These are phyloP conservation scores for Cystofilobasidium ferigula DNA, from an alignment of 768 basidiomycete genomes.

Conservation along the genomic window DNA sequence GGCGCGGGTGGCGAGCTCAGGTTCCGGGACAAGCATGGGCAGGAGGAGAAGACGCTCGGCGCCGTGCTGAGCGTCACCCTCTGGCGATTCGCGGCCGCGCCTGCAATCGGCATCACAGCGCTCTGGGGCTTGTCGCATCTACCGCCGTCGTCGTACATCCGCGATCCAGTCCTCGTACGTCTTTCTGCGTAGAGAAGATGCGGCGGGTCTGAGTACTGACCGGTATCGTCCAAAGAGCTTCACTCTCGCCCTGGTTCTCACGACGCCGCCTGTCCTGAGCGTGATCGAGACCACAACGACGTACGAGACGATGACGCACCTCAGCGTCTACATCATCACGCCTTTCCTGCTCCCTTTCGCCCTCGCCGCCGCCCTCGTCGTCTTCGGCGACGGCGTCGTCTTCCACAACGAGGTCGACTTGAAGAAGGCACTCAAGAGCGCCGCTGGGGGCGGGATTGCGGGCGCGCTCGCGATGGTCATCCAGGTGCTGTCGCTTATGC, in stretches of 20 bases:
- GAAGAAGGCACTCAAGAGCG: conserved; percentile 60
- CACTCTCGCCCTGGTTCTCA: conserved; percentile 1
- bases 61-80: conserved; percentile 18
- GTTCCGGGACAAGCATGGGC: neutral
- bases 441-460: conserved; percentile 79
- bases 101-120: conserved; percentile 5
- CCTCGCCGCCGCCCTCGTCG: conserved; percentile 18
- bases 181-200: neutral
- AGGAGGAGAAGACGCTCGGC: conserved; percentile 22
- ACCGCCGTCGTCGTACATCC: neutral
- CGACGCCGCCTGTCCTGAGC: conserved; percentile 16
- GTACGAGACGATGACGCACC: conserved; percentile 14
- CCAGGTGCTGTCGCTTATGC: conserved; percentile 86
- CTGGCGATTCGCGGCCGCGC: conserved; percentile 22
- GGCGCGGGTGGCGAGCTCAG: conserved; percentile 18
- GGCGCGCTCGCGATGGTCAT: conserved; percentile 87
- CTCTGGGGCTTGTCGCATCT: conserved; percentile 1
- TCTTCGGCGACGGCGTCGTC: conserved; percentile 16
- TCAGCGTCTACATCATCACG: conserved; percentile 9
- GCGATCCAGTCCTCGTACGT: conserved; percentile 20
- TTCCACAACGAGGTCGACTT: conserved; percentile 59
- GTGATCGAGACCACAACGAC: neutral
- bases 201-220: neutral
- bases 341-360: conserved; percentile 20
- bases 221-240: conserved; percentile 4